Evolutionary conservation across 2,329 filamentous ascomycete species (phyloP).

Genomic region (Ascochyta viciae-villosae): DNA sequence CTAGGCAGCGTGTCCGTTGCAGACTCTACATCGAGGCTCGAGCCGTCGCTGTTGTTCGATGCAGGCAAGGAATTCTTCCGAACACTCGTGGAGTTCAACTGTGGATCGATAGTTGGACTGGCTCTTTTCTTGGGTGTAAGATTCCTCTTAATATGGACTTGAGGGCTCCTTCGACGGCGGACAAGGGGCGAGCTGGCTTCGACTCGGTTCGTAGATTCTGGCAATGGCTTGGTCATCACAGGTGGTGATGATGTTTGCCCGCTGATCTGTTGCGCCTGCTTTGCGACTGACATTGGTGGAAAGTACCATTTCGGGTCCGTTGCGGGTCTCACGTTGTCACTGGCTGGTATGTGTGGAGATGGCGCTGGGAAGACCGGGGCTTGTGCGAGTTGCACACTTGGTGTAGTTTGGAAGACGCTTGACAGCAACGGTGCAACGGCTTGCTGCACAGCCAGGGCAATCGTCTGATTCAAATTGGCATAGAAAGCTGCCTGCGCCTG

Average conservation of each 20-base stretch:
- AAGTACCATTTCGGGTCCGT: constrained; percentile 40
- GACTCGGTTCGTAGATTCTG: neutral
- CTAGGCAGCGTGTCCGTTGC: no score
- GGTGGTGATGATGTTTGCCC: constrained; percentile 1
- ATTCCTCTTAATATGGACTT: constrained; percentile 18
- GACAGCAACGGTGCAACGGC: constrained; percentile 33
- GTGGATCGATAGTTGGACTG: no score
- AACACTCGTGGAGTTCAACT: no score
- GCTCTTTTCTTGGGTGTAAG: no score
- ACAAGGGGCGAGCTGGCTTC: constrained; percentile 2
- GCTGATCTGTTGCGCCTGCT: neutral
- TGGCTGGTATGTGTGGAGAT: constrained; percentile 10
- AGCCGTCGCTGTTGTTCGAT: neutral
- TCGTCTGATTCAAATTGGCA: constrained; percentile 30
- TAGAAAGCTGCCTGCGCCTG: constrained; percentile 38
- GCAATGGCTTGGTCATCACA: neutral
- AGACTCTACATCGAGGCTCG: neutral
- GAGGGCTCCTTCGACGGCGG: constrained; percentile 20
- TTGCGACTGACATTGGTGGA: constrained; percentile 19
- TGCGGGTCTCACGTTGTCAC: constrained; percentile 28
- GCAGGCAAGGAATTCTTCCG: neutral
- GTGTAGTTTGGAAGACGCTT: constrained; percentile 19
- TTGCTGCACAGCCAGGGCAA: constrained; percentile 35
- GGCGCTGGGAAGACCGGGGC: constrained; percentile 7
- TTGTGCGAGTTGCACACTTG: constrained; percentile 10